These are phyloP conservation scores for Xerocomellus chrysenteron DNA, from an alignment of 768 basidiomycete species.

Conservation along the genomic window DNA sequence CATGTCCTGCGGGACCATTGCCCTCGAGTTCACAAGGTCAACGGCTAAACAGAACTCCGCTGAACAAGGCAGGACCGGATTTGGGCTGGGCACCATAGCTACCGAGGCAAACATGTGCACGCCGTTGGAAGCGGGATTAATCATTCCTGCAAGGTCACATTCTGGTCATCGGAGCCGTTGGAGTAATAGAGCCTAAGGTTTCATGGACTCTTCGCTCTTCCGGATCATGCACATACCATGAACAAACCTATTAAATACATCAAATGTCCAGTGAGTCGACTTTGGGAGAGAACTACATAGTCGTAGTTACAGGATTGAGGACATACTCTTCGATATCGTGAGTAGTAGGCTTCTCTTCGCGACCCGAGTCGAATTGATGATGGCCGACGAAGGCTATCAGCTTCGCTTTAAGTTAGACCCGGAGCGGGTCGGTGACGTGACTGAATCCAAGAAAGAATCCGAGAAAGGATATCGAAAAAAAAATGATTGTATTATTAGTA, in stretches of 20 bases:
- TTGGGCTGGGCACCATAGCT: neutral
- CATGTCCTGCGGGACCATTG: neutral
- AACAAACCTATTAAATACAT: neutral
- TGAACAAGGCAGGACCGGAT: neutral
- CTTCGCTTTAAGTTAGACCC: constrained; percentile 20
- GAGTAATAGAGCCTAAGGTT: neutral
- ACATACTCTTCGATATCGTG: neutral
- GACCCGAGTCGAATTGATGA: constrained; percentile 11
- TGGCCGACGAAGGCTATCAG: constrained; percentile 27
- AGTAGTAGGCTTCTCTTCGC: constrained; percentile 15
- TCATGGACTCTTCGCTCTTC: neutral
- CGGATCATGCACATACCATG: neutral
- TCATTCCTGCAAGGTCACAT: neutral
- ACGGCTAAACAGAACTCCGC: neutral
- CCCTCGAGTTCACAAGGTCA: neutral
- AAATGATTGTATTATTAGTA: neutral
- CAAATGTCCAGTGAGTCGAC: too few species aligned
- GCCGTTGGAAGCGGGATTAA: neutral
- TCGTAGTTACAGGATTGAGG: too few species aligned
- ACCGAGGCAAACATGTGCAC: neutral
- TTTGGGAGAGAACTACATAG: neutral
- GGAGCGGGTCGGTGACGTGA: neutral
- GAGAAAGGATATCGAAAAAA: neutral
- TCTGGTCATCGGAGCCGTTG: neutral
- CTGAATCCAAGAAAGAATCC: constrained; percentile 20